Percentiles rank a stretch among this genome's conserved stretches.
These are phyloP conservation scores for Ceratocystis colombiana DNA, from an alignment of 2,329 filamentous ascomycete genomes.

Conservation along the genomic window DNA sequence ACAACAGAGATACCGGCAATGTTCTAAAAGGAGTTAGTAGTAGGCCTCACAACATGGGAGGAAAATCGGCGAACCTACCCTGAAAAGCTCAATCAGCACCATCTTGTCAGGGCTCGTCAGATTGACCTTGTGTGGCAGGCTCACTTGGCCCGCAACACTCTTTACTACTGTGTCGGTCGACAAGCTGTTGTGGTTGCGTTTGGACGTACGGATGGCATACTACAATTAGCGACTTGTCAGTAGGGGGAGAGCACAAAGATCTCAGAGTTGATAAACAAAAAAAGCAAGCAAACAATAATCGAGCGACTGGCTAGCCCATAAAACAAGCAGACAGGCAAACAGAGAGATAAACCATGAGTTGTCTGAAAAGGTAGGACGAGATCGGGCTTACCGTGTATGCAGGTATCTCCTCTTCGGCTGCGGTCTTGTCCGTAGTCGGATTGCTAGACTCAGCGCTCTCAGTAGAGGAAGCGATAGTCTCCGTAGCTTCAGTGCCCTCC, in stretches of 20 bases:
- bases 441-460: not conserved
- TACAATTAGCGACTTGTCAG: constrained; percentile 32
- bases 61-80: not conserved
- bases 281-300: not conserved
- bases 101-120: constrained; percentile 68
- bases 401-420: constrained; percentile 24
- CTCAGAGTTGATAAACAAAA: not conserved
- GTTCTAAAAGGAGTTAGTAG: constrained; percentile 41
- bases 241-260: not conserved
- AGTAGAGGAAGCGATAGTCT: constrained; percentile 9
- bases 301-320: not conserved
- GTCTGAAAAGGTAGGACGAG: not conserved
- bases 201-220: constrained; percentile 77
- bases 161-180: constrained; percentile 61
- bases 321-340: too few relatives aligned
- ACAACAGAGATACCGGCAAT: constrained; percentile 73
- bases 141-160: constrained; percentile 56
- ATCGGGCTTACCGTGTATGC: constrained; percentile 38
- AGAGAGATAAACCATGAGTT: too few relatives aligned
- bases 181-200: constrained; percentile 61
- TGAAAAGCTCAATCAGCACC: constrained; percentile 66
- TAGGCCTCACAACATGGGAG: not conserved
- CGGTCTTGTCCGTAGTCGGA: not conserved
- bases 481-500: not conserved
- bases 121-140: constrained; percentile 62